Evolutionary conservation across 768 basidiomycete species (phyloP).

Genomic region (Chlorophyllum brunneum): DNA sequence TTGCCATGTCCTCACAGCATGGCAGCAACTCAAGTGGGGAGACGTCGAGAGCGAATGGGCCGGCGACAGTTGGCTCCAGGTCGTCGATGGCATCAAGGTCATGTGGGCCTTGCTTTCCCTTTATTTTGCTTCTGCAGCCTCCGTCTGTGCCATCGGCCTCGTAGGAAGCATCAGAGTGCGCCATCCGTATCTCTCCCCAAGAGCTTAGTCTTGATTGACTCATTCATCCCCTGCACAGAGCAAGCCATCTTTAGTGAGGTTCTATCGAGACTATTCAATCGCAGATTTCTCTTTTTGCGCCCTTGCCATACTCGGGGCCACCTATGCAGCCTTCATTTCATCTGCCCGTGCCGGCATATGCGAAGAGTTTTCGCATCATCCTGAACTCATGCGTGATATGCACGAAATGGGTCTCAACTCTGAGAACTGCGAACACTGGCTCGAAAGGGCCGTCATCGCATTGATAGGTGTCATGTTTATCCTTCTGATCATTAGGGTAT

Average conservation of each 20-base stretch:
- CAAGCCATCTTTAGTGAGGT: constrained; percentile 61
- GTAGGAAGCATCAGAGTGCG: constrained; percentile 65
- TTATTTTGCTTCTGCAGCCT: constrained; percentile 64
- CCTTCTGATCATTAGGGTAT: constrained; percentile 62
- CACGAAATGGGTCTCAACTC: constrained; percentile 68
- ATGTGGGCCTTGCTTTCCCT: constrained; percentile 61
- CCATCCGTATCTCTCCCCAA: constrained; percentile 9
- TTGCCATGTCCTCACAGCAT: constrained; percentile 22
- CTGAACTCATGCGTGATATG: constrained; percentile 69
- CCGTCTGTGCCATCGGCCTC: constrained; percentile 63
- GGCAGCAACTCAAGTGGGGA: constrained; percentile 19
- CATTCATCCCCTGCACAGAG: constrained; percentile 33
- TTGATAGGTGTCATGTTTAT: constrained; percentile 57
- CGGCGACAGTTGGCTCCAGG: constrained; percentile 14
- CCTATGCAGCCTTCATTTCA: constrained; percentile 55
- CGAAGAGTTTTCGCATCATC: constrained; percentile 71
- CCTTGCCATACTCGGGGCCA: constrained; percentile 50
- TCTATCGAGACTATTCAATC: constrained; percentile 80
- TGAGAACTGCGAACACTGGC: constrained; percentile 80
- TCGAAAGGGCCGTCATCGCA: constrained; percentile 61
- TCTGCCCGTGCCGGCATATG: constrained; percentile 59
- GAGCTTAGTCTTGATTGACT: constrained; percentile 4
- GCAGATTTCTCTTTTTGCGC: constrained; percentile 74
- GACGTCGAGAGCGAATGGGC: constrained; percentile 17
- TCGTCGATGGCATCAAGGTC: constrained; percentile 40